A percentile compares a stretch with the other conserved stretches of the same genome.
phyloP scores from a whole-genome alignment of 2,329 filamentous ascomycete genomes.

The Drechslerella dactyloides region DNA sequence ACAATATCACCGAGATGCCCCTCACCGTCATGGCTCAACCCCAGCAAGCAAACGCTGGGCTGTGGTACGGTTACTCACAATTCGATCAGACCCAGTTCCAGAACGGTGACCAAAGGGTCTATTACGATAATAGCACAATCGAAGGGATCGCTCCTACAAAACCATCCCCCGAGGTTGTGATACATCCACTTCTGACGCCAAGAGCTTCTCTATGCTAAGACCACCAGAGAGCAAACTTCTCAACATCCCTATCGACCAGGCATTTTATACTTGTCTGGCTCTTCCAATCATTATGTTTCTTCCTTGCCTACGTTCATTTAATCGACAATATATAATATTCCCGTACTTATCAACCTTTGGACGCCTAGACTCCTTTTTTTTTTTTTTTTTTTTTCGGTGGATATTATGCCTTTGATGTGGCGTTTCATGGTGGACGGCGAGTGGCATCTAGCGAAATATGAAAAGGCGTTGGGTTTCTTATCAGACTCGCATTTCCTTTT shows the following conservation, averaged over 20 bases:
- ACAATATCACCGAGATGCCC: constrained; percentile 28
- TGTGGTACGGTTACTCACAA: constrained; percentile 47
- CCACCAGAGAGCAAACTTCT: no score
- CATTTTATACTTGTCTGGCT: no score
- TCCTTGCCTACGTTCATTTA: no score
- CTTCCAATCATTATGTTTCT: no score
- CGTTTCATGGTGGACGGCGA: constrained; percentile 32
- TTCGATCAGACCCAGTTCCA: constrained; percentile 47
- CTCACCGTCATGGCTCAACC: constrained; percentile 36
- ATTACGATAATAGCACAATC: constrained; percentile 36
- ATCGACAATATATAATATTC: no score
- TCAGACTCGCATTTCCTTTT: constrained; percentile 10
- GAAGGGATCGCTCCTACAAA: constrained; percentile 34
- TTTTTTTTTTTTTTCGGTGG: constrained; percentile 21
- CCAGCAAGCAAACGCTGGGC: constrained; percentile 28
- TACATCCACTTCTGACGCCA: constrained; percentile 41
- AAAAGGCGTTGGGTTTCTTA: constrained; percentile 28
- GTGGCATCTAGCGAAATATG: constrained; percentile 12
- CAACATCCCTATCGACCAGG: no score
- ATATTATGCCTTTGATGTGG: constrained; percentile 29
- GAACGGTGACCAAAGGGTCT: constrained; percentile 36
- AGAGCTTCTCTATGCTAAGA: constrained; percentile 40
- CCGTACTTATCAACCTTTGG: no score
- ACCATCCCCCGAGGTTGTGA: constrained; percentile 27
- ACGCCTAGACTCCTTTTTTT: neutral